Conservation (phyloP, 2,329 filamentous ascomycete species). For the Macroventuria anomochaeta region DNA sequence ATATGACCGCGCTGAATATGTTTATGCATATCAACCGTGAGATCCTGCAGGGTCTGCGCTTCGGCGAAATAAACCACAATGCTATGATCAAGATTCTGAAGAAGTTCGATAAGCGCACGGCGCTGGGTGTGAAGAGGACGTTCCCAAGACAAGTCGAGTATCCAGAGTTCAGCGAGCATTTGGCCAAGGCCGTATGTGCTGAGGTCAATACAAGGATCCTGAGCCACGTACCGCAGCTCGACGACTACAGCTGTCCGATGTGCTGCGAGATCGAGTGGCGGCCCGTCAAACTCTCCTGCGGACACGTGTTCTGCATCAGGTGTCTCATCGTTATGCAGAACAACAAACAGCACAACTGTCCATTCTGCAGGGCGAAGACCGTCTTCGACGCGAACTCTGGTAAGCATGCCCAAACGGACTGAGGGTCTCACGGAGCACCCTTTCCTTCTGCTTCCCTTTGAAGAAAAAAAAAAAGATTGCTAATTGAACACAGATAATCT, state of each 20-base stretch:
- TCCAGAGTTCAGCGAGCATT: slow-evolving; percentile 66
- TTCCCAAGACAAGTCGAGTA: slow-evolving; percentile 66
- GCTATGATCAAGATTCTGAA: slow-evolving; percentile 86
- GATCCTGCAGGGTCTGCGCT: slow-evolving; percentile 80
- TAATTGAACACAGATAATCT: slow-evolving; percentile 64
- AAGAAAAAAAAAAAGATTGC: not conserved
- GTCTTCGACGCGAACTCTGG: slow-evolving; percentile 73
- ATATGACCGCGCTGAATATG: slow-evolving; percentile 66
- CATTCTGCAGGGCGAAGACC: slow-evolving; percentile 75
- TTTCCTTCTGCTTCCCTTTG: too few relatives aligned
- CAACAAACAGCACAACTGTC: slow-evolving; percentile 71
- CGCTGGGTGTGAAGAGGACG: slow-evolving; percentile 69
- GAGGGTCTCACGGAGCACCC: too few relatives aligned
- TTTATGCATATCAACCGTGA: slow-evolving; percentile 77
- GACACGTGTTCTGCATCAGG: slow-evolving; percentile 82
- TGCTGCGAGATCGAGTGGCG: slow-evolving; percentile 82
- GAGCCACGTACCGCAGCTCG: slow-evolving; percentile 76
- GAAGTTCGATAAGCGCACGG: slow-evolving; percentile 88
- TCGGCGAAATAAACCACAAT: slow-evolving; percentile 81
- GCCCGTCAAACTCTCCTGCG: slow-evolving; percentile 77
- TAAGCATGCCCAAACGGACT: too few relatives aligned
- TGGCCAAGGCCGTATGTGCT: slow-evolving; percentile 78
- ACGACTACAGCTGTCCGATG: slow-evolving; percentile 83
- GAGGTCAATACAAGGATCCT: slow-evolving; percentile 76
- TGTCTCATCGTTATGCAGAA: slow-evolving; percentile 83